These are phyloP conservation scores for Petrea volubilis DNA, from an alignment of 257 asterid species.

Conservation along the genomic window DNA sequence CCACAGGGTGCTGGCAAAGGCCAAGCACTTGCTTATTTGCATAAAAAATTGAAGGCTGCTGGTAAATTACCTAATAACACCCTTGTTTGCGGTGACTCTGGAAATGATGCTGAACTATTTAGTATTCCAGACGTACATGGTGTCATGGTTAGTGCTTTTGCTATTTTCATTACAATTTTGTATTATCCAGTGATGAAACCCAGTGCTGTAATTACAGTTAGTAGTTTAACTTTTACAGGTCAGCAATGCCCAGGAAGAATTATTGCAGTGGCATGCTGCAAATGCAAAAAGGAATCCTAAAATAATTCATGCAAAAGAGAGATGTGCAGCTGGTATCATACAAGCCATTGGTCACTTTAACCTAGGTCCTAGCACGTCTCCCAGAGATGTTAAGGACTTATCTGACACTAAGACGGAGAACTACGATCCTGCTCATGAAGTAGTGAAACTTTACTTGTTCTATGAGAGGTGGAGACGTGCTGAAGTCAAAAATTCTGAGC, in stretches of 20 bases:
- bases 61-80: constrained; percentile 78
- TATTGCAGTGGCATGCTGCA: constrained; percentile 91
- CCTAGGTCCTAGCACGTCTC: constrained; percentile 83
- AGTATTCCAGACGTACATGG: constrained; percentile 90
- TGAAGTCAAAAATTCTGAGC: constrained; percentile 75
- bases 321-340: constrained; percentile 97
- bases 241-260: constrained; percentile 94
- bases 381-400: constrained; percentile 69
- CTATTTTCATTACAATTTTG: neutral
- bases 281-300: constrained; percentile 85
- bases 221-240: constrained; percentile 49
- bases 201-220: constrained; percentile 14
- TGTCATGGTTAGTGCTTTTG: constrained; percentile 78
- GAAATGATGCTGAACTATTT: constrained; percentile 93
- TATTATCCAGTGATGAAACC: too few species aligned
- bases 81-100: constrained; percentile 97
- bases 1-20: constrained; percentile 99
- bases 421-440: constrained; percentile 83
- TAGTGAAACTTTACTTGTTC: constrained; percentile 75
- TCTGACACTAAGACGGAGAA: constrained; percentile 64
- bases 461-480: constrained; percentile 94
- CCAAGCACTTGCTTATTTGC: constrained; percentile 98
- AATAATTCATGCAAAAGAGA: constrained; percentile 84
- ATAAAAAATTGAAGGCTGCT: constrained; percentile 59
- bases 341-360: constrained; percentile 93